These are phyloP conservation scores for Leishmania mexicana DNA, from an alignment of 208 protist genomes.

Conservation along the genomic window DNA sequence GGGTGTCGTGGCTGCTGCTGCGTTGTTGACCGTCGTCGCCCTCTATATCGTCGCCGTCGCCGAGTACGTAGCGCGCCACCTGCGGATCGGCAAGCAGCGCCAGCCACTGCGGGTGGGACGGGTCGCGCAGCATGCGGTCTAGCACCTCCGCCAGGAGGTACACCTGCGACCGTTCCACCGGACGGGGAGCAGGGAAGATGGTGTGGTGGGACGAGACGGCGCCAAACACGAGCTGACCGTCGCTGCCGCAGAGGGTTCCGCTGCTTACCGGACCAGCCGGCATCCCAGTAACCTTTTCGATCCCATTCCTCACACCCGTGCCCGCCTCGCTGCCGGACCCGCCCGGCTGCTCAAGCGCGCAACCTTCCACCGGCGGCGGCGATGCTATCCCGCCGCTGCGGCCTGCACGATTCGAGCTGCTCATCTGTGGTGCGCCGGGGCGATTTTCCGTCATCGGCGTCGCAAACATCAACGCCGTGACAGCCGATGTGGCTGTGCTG, in stretches of 20 bases:
- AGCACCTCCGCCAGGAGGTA: conserved; percentile 83
- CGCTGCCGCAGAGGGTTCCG: neutral
- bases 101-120: conserved; percentile 48
- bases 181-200: conserved; percentile 68
- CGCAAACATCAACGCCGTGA: neutral
- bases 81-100: conserved; percentile 57
- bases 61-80: conserved; percentile 60
- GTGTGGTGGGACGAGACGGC: conserved; percentile 5
- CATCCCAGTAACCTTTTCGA: neutral
- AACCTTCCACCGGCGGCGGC: neutral
- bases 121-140: conserved; percentile 75
- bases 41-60: conserved; percentile 12
- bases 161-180: conserved; percentile 77
- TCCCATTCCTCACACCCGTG: neutral
- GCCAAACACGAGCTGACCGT: neutral
- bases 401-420: neutral
- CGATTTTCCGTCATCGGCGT: neutral
- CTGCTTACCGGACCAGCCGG: neutral
- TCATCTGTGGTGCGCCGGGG: neutral
- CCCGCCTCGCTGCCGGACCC: neutral
- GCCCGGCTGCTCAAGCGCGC: neutral
- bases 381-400: neutral
- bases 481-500: neutral
- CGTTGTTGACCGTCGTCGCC: neutral
- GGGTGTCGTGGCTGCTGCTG: conserved; percentile 20